Base-by-base conservation (phyloP, 208 protist species). In the Leishmania tropica region DNA sequence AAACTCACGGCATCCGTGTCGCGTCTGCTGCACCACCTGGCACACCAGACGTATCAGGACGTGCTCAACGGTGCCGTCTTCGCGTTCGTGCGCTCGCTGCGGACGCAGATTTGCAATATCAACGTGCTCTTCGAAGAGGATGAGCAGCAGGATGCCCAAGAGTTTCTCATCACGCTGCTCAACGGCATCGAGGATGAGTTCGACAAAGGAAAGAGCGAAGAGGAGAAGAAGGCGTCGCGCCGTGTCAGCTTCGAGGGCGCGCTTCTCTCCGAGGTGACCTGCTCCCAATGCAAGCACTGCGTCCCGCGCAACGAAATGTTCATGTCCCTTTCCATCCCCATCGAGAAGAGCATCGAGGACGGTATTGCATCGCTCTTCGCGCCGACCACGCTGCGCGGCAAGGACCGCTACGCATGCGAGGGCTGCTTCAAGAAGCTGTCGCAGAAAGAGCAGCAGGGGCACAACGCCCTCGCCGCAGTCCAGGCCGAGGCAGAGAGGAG, bases 61-160 rank as follows among this genome's bases (percentile, higher is more conserved):
- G 81, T 95, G 56, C 77, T 81, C 75, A 91, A 83, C 79, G 83
- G 81, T 62, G 84, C 85, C 54, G 84, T 91, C 1, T 90, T 94
- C 78, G 76, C 82, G 11, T 87, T 84, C 76, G 88, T 89, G 70
- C 75, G 84, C 31, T 76, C 77, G 15, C 64, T 97, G 45, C 85
- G 91, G 71, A 68, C 78, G 37, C 81, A 90, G 68, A 80, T 98
- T 21, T 88, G 85, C 85, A 77, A 78, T 71, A 77, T 93, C 71
- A 83, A 81, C 51, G 80, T 87, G 0, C 67, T 96, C 11, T 97
- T 98, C 72, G 87, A 85, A 10, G 85, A 91, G 72, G 93, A 96
- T 54, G 88, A 93, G 73, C 94, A 98, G 84, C 96, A 98, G 74
- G 96, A 98, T 80, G 92, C 91, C 51, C 96, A 98, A 74, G 96